Evolutionary conservation across 805 yeast genomes (phyloP), one percentile per base, ranked within the genome.

Genomic region (Starmerella floris): DNA sequence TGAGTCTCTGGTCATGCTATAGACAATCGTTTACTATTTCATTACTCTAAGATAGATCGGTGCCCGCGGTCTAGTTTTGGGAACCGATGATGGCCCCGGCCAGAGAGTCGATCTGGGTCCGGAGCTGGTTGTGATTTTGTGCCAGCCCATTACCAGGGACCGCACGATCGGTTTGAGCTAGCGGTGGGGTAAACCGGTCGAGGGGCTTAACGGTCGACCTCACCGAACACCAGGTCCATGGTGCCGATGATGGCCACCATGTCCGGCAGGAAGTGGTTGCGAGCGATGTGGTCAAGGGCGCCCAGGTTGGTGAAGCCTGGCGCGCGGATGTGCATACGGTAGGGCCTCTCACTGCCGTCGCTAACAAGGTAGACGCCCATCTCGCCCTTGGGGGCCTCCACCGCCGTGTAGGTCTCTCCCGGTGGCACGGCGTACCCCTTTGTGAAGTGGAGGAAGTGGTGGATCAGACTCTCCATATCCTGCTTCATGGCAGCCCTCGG

Each of bases 361-460:
- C 85, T 76, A 43, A 83, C 93, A 40, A 83, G 77, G 58, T 78
- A 83, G 43, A 82, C 93, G 47, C 82, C 94, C 91, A 83, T 81
- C 65, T 83, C 94, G 61, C 94, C 94, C 74, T 83, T 83, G 61
- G 94, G 94, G 21, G 94, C 94, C 67, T 83, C 94, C 53, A 83
- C 83, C 44, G 83, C 88, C 39, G 91, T 81, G 62, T 83, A 83
- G 10, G 94, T 79, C 66, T 83, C 94, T 58, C 94, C 94, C 42
- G 76, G 80, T 35, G 94, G 94, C 34, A 83, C 94, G 30, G 78
- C 76, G 62, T 76, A 82, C 53, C 94, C 94, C 70, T 83, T 83
- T 43, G 94, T 80, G 69, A 77, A 83, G 53, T 80, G 69, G 62
- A 83, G 69, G 70, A 83, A 83, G 67, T 83, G 94, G 63, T 83